Base-by-base conservation (phyloP, 2,329 filamentous ascomycete species). In the Metarhizium humberi region DNA sequence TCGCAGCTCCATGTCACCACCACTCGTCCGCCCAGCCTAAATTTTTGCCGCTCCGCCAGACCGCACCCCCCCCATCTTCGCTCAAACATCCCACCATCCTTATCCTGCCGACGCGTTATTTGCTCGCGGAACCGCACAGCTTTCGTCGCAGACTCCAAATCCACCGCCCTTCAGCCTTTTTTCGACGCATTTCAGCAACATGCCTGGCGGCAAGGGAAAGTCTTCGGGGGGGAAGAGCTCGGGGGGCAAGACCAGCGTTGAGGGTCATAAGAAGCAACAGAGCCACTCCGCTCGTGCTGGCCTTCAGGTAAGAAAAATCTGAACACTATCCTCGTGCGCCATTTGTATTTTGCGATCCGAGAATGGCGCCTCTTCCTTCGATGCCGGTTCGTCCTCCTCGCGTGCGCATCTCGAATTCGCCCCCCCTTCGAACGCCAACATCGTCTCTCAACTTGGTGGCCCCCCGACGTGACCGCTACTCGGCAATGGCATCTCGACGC, bases 271-370 rank as follows among this genome's bases (percentile, higher is more conserved):
- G 78, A 96, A 96, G 79, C 87, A 89, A 69, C 89, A 95, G 77
- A 95, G 94, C 77, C 92, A 96, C 79, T 96, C 91, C 66, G 90
- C 90, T 69, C 92, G 94, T 74, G 92, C 92, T 71, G 92, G 92
- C 71, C 82, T 96, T 64, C 92, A 96, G 87, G 92, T 96, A 80
- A 81, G 60, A 57, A 51, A 18, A 18, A 8, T 8, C 45, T 5
- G 8, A 40, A 11, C 11, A 16, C 42, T 20, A 43, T 77, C 67
- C 56, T 50, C 55, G 56, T 32, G 25, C 36, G 36, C 52, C 25
- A 53, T 30, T 20, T 16, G 32, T 50, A 55, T 50, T 46, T 38
- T 38, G 56, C 50, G 20, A 55, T 50, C 18, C 45, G 32, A 40
- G 29, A 36, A n/a, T 34, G 52, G 20, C 38, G 34, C 18, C 55